phyloP scores from a whole-genome alignment of 2,329 filamentous ascomycete genomes.

The Claviceps quebecensis region DNA sequence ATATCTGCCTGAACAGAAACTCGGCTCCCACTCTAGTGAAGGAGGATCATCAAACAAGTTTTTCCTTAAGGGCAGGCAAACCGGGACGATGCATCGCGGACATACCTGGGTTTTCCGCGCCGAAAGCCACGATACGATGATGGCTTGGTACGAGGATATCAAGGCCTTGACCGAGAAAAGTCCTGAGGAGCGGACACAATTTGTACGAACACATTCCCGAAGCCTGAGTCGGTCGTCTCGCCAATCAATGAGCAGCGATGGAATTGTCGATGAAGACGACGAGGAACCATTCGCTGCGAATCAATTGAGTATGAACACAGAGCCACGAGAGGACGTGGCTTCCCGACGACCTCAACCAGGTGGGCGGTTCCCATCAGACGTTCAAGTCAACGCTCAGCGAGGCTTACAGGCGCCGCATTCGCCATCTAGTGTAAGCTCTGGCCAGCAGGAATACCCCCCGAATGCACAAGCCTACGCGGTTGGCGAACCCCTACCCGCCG shows the following conservation, averaged over 20 bases:
- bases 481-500: constrained; percentile 35
- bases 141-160: constrained; percentile 92
- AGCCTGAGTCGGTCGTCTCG: constrained; percentile 57
- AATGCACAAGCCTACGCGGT: constrained; percentile 48
- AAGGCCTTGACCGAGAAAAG: constrained; percentile 77
- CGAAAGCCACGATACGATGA: constrained; percentile 80
- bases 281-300: constrained; percentile 46
- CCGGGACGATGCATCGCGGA: constrained; percentile 76
- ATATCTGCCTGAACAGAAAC: constrained; percentile 85
- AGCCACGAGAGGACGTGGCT: constrained; percentile 33
- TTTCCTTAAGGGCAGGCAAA: constrained; percentile 90
- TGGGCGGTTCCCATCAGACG: constrained; percentile 91
- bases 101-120: constrained; percentile 61
- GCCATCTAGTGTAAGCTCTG: constrained; percentile 70
- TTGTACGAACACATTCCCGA: constrained; percentile 68
- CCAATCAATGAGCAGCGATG: constrained; percentile 57
- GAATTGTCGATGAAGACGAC: constrained; percentile 61
- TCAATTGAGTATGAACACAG: constrained; percentile 30
- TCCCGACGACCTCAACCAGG: constrained; percentile 71
- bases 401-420: constrained; percentile 69
- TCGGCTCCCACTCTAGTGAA: constrained; percentile 76
- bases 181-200: constrained; percentile 75
- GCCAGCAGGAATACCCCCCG: constrained; percentile 26
- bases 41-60: constrained; percentile 91
- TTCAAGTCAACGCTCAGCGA: constrained; percentile 65